Conservation (phyloP, 2,329 filamentous ascomycete genomes). For the Phoma herbarum region DNA sequence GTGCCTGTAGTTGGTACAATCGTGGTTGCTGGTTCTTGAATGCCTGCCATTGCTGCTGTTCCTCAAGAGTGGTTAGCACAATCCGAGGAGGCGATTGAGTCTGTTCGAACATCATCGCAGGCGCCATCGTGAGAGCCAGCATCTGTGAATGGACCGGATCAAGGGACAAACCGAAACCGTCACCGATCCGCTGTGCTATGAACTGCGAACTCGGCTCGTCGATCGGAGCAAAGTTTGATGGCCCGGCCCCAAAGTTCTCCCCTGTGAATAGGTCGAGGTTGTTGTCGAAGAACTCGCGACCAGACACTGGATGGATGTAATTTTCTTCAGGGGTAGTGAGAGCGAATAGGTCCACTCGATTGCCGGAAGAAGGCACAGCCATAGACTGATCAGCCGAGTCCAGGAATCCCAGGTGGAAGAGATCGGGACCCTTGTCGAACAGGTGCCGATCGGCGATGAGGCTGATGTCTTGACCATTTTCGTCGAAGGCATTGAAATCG, state of each 20-base stretch:
- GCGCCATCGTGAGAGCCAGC: not conserved
- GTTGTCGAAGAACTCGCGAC: not conserved
- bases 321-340: not conserved
- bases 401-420: not conserved
- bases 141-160: not conserved
- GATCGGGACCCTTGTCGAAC: conserved; percentile 4
- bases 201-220: not conserved
- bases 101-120: not conserved
- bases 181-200: not conserved
- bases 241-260: not conserved
- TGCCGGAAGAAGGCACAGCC: not conserved
- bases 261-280: not conserved
- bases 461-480: not conserved
- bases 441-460: conserved; percentile 1
- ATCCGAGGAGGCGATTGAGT: not conserved
- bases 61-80: not conserved
- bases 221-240: not conserved
- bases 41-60: conserved; percentile 1
- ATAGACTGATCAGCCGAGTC: not conserved
- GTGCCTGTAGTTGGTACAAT: not conserved
- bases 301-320: not conserved
- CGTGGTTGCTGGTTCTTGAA: not conserved
- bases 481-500: not conserved
- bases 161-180: not conserved
- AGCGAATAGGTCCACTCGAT: not conserved